Evolutionary conservation across 2,329 filamentous ascomycete genomes (phyloP), one percentile per base, ranked within the genome.

Genomic region (Exophiala aquamarina): DNA sequence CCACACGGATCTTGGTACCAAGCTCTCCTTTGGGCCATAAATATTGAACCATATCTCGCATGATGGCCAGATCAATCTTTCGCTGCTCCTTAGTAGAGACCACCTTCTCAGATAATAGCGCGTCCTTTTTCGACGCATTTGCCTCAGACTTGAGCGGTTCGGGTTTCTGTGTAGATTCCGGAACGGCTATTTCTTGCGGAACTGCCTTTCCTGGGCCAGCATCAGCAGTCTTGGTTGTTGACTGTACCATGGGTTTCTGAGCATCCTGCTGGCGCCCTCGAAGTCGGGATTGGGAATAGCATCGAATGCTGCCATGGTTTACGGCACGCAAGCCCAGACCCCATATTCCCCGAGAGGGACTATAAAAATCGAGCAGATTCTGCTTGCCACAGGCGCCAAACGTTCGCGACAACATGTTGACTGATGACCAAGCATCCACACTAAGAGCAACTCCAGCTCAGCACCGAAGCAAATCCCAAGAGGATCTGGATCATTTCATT

Each of bases 41-140:
- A 68, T 98, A 98, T 53, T 84, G 84, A 50, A 86, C 84, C 92
- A 98, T 97, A 67, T 98, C 92, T 70, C 87, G 94, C 77, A 98
- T 93, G 58, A 98, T 98, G 38, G 91, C 91, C 92, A 92, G 96
- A 64, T 98, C 93, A 7, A 91, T 92, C 71, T 91, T 94, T 60
- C 93, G 83, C 76, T 98, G 94, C 70, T 96, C 89, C 60, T 91
- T 83, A 15, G 83, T 84, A 41, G 82, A 83, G 63, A 81, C 64
- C 1, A 81, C 84, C 52, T 86, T 78, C 62, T 86, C 76, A 10
- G 77, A 71, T 15, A 87, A 78, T 34, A 91, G 68, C 21, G 81
- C 76, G 58, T 84, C 82, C 49, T 70, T 69, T 43, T 67, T 64
- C 36, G 60, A 50, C n/a, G 60, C 40, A 38, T 63, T 61, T 21